phyloP scores from a whole-genome alignment of 2,329 filamentous ascomycete genomes.

The Hymenoscyphus fructigenus region DNA sequence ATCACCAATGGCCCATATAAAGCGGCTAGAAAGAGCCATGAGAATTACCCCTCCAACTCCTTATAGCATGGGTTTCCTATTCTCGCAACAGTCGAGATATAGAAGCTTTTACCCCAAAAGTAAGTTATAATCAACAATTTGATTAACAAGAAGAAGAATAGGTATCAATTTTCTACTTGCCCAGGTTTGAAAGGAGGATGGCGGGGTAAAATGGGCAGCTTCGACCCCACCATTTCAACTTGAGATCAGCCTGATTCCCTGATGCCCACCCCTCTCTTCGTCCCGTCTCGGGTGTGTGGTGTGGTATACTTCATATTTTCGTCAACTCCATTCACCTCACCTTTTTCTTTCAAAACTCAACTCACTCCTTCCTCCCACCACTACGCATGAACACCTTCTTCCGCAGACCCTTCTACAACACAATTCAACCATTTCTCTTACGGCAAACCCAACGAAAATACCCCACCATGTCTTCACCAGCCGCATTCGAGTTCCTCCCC shows the following conservation, averaged over 20 bases:
- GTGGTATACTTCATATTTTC: not conserved
- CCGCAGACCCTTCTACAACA: not conserved
- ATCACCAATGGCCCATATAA: no score
- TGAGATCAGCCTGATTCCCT: slow-evolving; percentile 12
- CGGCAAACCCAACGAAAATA: slow-evolving; percentile 1
- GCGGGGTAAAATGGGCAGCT: not conserved
- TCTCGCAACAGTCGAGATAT: no score
- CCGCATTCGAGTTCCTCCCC: slow-evolving; percentile 64
- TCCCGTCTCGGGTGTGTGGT: not conserved
- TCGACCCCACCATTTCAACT: slow-evolving; percentile 8
- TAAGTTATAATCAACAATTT: no score
- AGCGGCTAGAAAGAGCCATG: no score
- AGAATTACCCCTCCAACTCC: no score
- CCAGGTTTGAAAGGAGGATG: not conserved
- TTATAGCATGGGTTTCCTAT: no score
- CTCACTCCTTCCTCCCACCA: not conserved
- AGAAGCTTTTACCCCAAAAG: no score
- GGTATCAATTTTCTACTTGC: not conserved
- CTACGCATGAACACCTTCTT: not conserved
- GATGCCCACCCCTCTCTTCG: not conserved
- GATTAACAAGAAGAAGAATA: no score
- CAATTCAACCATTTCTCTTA: not conserved
- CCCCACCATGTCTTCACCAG: slow-evolving; percentile 10
- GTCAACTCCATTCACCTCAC: not conserved
- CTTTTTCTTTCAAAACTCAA: not conserved